Evolutionary conservation across 1,284 basidiomycete species (phyloP).

Genomic region (Rugosomyces carneus): DNA sequence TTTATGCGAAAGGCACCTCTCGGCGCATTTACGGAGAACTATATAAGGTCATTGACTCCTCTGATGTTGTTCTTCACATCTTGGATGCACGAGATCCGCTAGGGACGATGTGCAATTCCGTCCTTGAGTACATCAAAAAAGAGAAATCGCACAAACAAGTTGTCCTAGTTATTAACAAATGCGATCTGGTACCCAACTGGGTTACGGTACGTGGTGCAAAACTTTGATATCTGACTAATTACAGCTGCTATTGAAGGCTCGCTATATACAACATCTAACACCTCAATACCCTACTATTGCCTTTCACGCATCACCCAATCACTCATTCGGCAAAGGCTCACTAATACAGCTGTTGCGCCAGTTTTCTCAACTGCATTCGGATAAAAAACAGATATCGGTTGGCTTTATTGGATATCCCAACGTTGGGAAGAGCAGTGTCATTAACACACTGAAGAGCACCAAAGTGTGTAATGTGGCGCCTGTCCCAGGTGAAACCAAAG

Average conservation of each 20-base stretch:
- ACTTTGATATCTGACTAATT: conserved; percentile 6
- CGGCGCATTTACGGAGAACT: conserved; percentile 95
- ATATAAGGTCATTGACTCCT: conserved; percentile 90
- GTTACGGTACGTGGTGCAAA: conserved; percentile 86
- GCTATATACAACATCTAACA: conserved; percentile 95
- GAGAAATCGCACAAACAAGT: conserved; percentile 98
- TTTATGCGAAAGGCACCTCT: conserved; percentile 90
- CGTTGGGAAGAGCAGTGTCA: conserved; percentile 93
- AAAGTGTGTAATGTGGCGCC: conserved; percentile 88
- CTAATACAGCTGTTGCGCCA: conserved; percentile 96
- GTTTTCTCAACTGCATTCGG: conserved; percentile 94
- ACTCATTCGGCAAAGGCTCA: conserved; percentile 98
- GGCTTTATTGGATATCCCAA: conserved; percentile 97
- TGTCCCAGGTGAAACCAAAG: conserved; percentile 97
- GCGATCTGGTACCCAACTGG: conserved; percentile 98
- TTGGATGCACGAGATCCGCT: conserved; percentile 91
- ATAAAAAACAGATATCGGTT: conserved; percentile 99
- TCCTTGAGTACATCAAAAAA: conserved; percentile 90
- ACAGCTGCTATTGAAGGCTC: conserved; percentile 55
- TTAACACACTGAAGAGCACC: conserved; percentile 90
- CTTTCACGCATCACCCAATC: conserved; percentile 98
- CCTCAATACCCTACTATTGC: conserved; percentile 94
- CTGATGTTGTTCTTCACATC: conserved; percentile 86
- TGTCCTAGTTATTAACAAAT: conserved; percentile 97
- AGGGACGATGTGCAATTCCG: conserved; percentile 94